Base-by-base conservation (phyloP, 228 moss, liverwort and hornwort genomes). In the Sphagnum magellanicum region DNA sequence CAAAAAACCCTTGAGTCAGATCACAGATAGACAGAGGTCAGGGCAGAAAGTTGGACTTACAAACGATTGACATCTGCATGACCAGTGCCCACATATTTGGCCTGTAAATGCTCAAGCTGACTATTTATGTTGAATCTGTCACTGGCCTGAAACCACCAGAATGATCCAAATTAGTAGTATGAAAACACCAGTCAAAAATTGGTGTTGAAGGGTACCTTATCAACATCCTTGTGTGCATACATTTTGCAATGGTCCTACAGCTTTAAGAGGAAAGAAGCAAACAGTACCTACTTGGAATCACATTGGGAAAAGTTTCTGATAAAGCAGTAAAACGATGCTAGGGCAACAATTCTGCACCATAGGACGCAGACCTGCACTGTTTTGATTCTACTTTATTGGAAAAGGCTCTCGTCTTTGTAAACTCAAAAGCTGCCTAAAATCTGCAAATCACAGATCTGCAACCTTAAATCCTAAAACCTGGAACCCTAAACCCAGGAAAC, bases 101-200 rank as follows among this genome's bases (percentile, higher is more conserved):
- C 97, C 74, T 97, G 93, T 58, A 97, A 75, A 68, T 97, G 97
- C 90, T 97, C 97, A 67, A 93, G 93, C 79, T 97, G 97, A 49
- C 93, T 91, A 71, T 97, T 93, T 85, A 97, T 97, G 69, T 93
- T 97, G 32, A 93, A 97, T 63, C 93, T 82, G 72, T 97, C 93
- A 69, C 97, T 97, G 71, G 97, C 97, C 97, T 97, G 87, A 57
- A 16, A 71, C 17, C 48, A 6, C 13, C n/a, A 65, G 13, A 65
- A 5, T 12, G 49, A 47, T 65, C 32, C 32, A 32, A 2, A 32
- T 32, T 32, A 32, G 32, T 32, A 32, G 32, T 32, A 32, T 32
- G 59, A 59, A 3, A 11, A 11, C 12, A 59, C 11, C 15, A 11
- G 15, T 15, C 11, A 59, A 11, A 59, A 59, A 59, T 32, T 32